Base-by-base conservation (phyloP, 495 filamentous ascomycete species). In the Penicillium salamii region DNA sequence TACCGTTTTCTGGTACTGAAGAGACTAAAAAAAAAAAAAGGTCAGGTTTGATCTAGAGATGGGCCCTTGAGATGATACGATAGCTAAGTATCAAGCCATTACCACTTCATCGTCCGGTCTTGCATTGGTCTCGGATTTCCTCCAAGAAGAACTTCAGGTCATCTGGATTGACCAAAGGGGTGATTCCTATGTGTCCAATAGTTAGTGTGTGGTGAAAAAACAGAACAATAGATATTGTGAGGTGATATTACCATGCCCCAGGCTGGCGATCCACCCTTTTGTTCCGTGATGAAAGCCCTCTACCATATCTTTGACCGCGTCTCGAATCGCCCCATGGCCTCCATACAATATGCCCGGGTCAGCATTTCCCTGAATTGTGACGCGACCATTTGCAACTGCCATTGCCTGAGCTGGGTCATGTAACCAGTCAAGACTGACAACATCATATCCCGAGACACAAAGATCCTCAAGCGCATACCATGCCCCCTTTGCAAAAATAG, bases 401-500 rank as follows among this genome's bases (percentile, higher is more conserved):
- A 86, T 82, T 19, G 95, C 90, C 54, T 95, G 82, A 5, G 84
- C 87, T 3, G 93, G 89, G 60, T 91, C 90, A 52, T 96, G 89
- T 19, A 91, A 80, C 93, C 93, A 98, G 67, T 98, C 93, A 46
- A 98, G 75, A 18, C 95, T 87, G 42, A 98, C 85, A 24, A 96
- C 88, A 54, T 97, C 83, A 70, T 97, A 98, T 11, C 90, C 91
- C 17, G 90, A 82, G 57, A 88, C 74, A 68, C 91, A 96, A 12
- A 91, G 78, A 9, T 87, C 83, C 53, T 96, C 90, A 23, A 98
- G 74, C 3, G 90, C 91, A 68, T 92, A 95, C 89, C 93, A 96
- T 13, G 93, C 91, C 3, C 93, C 93, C 72, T 98, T 98, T n/a
- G 93, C 90, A 66, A 98, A 98, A 13, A 97, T 89, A n/a, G 89